phyloP scores from a whole-genome alignment of 2,329 filamentous ascomycete genomes.

The Bipolaris sorokiniana region DNA sequence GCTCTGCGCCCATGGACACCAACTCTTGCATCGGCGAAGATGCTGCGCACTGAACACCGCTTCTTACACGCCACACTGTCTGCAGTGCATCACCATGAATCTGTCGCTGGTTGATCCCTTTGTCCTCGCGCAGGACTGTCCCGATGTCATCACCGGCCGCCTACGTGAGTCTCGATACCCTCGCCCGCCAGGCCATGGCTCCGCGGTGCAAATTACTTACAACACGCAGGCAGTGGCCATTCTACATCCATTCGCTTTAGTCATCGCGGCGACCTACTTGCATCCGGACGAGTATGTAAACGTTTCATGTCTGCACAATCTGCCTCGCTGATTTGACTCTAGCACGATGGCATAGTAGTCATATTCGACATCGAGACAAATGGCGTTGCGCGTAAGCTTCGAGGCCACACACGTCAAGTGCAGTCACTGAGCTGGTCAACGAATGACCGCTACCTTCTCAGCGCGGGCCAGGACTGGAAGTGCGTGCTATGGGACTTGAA shows the following conservation, averaged over 20 bases:
- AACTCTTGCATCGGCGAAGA: constrained; percentile 24
- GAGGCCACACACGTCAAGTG: constrained; percentile 91
- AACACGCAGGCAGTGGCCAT: constrained; percentile 62
- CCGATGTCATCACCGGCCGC: constrained; percentile 85
- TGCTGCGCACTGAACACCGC: constrained; percentile 27
- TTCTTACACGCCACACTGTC: constrained; percentile 18
- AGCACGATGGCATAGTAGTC: constrained; percentile 87
- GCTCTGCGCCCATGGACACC: constrained; percentile 23
- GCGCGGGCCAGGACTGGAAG: constrained; percentile 94
- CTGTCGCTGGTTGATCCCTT: constrained; percentile 74
- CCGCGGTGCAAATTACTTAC: constrained; percentile 38
- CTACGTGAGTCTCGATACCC: constrained; percentile 69
- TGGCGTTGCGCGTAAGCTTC: constrained; percentile 90
- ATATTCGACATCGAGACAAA: constrained; percentile 98
- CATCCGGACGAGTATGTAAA: constrained; percentile 76
- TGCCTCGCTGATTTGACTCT: constrained; percentile 22
- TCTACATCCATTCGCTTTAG: constrained; percentile 82
- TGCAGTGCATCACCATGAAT: constrained; percentile 62
- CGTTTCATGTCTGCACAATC: constrained; percentile 19
- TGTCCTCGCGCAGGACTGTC: constrained; percentile 79
- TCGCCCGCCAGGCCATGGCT: constrained; percentile 59
- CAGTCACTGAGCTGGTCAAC: constrained; percentile 95
- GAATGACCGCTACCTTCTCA: constrained; percentile 88
- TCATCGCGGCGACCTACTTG: constrained; percentile 90
- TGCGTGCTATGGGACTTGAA: constrained; percentile 93